Conservation (phyloP, 164 flowering plant genomes). For the Macadamia tetraphylla region DNA sequence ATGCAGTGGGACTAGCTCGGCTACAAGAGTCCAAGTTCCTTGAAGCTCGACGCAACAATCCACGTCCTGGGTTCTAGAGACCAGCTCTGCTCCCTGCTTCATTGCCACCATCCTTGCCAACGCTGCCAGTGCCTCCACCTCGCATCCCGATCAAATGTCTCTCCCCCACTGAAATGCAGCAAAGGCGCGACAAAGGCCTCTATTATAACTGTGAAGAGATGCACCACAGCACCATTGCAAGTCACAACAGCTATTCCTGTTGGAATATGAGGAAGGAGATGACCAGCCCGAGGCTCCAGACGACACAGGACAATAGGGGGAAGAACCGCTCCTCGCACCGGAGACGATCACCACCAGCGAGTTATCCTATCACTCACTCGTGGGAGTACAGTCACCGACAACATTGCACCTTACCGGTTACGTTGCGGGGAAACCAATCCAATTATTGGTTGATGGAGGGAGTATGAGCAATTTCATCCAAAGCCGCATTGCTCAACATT, state of each 20-base stretch:
- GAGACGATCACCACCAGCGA: not conserved
- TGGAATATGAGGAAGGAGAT: not conserved
- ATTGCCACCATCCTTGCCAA: too few relatives aligned
- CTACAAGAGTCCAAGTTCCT: too few relatives aligned
- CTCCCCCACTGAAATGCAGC: not conserved
- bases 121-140: too few relatives aligned
- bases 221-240: not conserved
- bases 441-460: not conserved
- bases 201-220: not conserved
- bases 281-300: not conserved
- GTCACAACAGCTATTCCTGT: not conserved
- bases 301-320: too few relatives aligned
- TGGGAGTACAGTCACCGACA: not conserved
- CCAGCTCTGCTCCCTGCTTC: too few relatives aligned
- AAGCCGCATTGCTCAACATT: not conserved
- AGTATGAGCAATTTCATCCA: conserved; percentile 2
- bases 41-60: too few relatives aligned
- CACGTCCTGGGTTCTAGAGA: too few relatives aligned
- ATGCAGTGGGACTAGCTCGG: too few relatives aligned
- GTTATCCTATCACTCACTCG: not conserved
- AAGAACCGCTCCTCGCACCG: too few relatives aligned
- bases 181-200: not conserved
- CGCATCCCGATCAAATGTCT: too few relatives aligned
- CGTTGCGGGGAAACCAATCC: not conserved
- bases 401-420: conserved; percentile 1